Base-by-base conservation (phyloP, 495 filamentous ascomycete genomes). In the Corynascus novoguineensis region DNA sequence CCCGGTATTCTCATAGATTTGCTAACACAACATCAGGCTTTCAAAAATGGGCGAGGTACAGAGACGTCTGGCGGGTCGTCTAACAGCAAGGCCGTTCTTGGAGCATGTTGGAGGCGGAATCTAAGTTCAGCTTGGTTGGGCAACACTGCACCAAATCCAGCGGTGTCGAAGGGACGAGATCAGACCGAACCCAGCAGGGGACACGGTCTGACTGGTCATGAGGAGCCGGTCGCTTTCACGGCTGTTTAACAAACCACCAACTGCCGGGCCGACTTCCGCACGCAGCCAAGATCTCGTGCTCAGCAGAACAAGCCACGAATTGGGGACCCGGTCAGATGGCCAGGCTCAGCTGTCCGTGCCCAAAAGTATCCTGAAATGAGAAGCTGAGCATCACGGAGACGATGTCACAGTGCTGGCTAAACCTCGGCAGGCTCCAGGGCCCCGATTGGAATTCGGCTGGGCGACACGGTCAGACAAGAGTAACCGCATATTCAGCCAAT, bases 11-110 rank as follows among this genome's bases (percentile, higher is more conserved):
- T n/a, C n/a, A 29, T 28, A 27, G 24, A 47, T 27, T 27, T 12
- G 5, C 53, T 56, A 14, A 50, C 53, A 14, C 31, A 45, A 40
- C 1, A 27, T 10, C 25, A 78, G 76, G 76, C 4, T 79, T 79
- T 24, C 74, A 72, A 57, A 75, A 76, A 60, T 79, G 75, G 75
- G 73, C 74, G 27, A 71, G 63, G 59, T 79, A 79, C 61, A 68
- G 67, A 66, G 75, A 78, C 32, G 61, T 74, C 40, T 79, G 75
- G 75, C 67, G 69, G 46, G 62, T 68, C 52, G 62, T 67, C 22
- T 73, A 60, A 59, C n/a, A 25, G 14, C 19, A 10, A 10, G 32
- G 35, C n/a, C 35, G 25, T 28, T 53, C n/a, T 42, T 29, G 25
- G 37, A 25, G 25, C 27, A 31, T n/a, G n/a, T 7, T 1, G 12